A percentile compares a stretch with the other conserved stretches of the same genome.
These are phyloP conservation scores for Didymosphaeria variabile DNA, from an alignment of 2,329 filamentous ascomycete species.

Conservation along the genomic window DNA sequence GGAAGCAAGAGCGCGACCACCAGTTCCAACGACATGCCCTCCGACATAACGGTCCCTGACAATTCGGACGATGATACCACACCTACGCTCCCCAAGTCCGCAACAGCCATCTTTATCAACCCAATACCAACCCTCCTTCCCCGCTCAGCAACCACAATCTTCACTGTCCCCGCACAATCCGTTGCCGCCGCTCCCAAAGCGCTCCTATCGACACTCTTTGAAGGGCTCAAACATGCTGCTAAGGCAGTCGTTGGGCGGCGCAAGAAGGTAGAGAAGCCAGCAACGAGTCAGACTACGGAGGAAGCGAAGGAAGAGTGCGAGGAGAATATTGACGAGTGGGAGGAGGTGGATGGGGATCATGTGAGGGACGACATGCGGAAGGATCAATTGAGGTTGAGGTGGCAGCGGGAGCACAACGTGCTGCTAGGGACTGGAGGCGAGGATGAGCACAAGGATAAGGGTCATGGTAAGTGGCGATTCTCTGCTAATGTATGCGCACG, in stretches of 20 bases:
- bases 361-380: neutral
- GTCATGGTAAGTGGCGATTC: neutral
- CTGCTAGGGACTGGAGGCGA: neutral
- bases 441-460: too few relatives aligned
- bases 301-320: neutral
- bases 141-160: neutral
- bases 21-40: too few relatives aligned
- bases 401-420: neutral
- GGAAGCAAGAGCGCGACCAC: too few relatives aligned
- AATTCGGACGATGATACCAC: neutral
- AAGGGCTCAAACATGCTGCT: neutral
- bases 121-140: neutral
- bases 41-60: too few relatives aligned
- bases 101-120: neutral
- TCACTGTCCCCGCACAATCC: neutral
- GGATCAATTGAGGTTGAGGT: neutral
- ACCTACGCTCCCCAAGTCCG: neutral
- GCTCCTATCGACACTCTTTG: neutral
- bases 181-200: neutral
- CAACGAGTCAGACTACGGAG: neutral
- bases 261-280: neutral
- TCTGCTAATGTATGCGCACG: too few relatives aligned
- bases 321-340: slow-evolving; percentile 3
- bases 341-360: neutral
- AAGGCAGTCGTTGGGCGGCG: neutral